Conservation (phyloP, 108 stramenopile genomes). For the Nitzschia palea region DNA sequence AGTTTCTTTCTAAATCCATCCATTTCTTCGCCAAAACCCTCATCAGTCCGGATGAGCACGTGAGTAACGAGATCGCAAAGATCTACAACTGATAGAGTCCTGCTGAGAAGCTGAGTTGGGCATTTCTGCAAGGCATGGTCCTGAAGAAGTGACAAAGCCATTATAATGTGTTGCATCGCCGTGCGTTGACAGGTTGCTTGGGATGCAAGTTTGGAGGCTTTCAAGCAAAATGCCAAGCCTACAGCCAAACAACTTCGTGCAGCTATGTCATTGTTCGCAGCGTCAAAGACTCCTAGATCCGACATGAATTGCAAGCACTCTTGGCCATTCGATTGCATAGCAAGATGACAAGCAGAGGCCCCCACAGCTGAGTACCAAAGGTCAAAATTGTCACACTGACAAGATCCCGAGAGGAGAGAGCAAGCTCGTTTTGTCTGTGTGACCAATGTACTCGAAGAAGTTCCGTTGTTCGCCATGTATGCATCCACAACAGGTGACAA, state of each 20-base stretch:
- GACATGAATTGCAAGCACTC: conserved; percentile 21
- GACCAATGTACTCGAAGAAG: background rate
- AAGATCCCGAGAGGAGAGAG: conserved; percentile 13
- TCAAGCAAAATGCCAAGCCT: conserved; percentile 24
- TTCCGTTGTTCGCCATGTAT: conserved; percentile 3
- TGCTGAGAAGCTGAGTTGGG: conserved; percentile 31
- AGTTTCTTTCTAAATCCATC: conserved; percentile 44
- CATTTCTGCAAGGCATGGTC: conserved; percentile 50
- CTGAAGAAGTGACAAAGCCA: conserved; percentile 59
- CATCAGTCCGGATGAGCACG: conserved; percentile 59
- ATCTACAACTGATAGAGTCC: conserved; percentile 37
- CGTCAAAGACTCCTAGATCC: conserved; percentile 29
- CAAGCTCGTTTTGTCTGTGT: conserved; percentile 21
- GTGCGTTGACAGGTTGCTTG: background rate
- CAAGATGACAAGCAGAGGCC: conserved; percentile 20
- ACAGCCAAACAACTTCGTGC: conserved; percentile 36
- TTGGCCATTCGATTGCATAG: conserved; percentile 11
- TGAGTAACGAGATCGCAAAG: conserved; percentile 60
- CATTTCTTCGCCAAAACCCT: conserved; percentile 70
- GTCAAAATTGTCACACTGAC: background rate
- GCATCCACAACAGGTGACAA: conserved; percentile 3
- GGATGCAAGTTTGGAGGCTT: conserved; percentile 8
- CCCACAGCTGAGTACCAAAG: conserved; percentile 27
- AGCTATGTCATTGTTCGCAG: conserved; percentile 5
- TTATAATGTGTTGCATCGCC: conserved; percentile 27